Conservation (phyloP, 768 basidiomycete species). For the Collybia sp. region DNA sequence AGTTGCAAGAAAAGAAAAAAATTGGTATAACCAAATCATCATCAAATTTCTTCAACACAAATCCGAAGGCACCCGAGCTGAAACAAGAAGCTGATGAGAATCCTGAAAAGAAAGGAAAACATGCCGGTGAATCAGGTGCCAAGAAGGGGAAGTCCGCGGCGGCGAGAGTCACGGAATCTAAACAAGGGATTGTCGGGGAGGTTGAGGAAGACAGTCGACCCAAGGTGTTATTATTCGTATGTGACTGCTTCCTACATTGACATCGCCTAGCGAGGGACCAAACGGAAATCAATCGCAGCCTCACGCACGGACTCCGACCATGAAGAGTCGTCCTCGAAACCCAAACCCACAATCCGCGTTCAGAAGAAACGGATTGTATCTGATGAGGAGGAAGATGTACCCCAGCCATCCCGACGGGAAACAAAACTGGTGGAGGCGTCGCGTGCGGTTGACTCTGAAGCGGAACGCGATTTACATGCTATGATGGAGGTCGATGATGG, state of each 20-base stretch:
- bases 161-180: conserved; percentile 6
- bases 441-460: conserved; percentile 29
- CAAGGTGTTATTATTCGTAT: conserved; percentile 8
- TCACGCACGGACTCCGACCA: conserved; percentile 24
- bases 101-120: conserved; percentile 11
- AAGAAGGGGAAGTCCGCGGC: conserved; percentile 16
- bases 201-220: conserved; percentile 31
- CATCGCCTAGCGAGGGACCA: conserved; percentile 26
- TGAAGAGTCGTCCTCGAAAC: conserved; percentile 2
- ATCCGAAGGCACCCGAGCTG: conserved; percentile 1
- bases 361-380: conserved; percentile 50
- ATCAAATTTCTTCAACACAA: no score
- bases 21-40: not conserved
- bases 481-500: conserved; percentile 82
- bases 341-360: conserved; percentile 21
- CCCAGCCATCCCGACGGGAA: conserved; percentile 27
- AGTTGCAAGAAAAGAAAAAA: conserved; percentile 9
- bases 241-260: not conserved
- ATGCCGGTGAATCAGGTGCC: conserved; percentile 14
- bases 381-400: conserved; percentile 56
- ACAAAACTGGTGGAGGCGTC: conserved; percentile 22
- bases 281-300: conserved; percentile 38
- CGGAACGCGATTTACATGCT: conserved; percentile 45
- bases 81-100: conserved; percentile 7
- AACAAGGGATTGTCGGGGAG: conserved; percentile 31